Evolutionary conservation across 2,329 filamentous ascomycete genomes (phyloP).

Genomic region (Fusarium proliferatum): DNA sequence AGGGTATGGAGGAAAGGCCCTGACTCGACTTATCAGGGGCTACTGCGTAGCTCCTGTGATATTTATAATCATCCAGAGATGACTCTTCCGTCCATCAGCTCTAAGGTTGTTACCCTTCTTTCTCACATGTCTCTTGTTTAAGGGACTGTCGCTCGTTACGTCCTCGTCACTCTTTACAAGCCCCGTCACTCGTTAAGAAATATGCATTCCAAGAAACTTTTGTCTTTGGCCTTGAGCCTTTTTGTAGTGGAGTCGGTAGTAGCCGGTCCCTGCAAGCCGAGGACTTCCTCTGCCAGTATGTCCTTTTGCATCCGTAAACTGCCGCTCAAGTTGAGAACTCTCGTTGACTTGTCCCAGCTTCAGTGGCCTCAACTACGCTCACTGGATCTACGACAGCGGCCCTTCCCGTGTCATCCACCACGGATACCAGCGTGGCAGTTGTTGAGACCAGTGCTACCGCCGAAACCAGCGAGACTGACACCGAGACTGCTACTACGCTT

Average conservation of each 20-base stretch:
- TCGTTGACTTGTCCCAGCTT: background rate
- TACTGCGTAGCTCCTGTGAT: no score
- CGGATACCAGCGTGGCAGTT: background rate
- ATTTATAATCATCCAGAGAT: background rate
- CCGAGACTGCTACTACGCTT: background rate
- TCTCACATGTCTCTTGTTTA: background rate
- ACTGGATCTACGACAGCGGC: background rate
- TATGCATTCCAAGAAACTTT: background rate
- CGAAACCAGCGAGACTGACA: background rate
- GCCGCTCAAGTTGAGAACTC: no score
- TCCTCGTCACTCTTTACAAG: background rate
- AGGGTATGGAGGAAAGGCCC: no score
- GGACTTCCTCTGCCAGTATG: no score
- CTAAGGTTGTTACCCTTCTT: background rate
- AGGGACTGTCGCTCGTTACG: background rate
- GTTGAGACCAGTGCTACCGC: background rate
- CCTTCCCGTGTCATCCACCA: background rate
- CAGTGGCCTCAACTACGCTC: background rate
- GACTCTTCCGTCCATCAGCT: background rate
- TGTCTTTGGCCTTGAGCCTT: background rate
- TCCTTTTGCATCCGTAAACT: no score
- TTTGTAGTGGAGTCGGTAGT: background rate
- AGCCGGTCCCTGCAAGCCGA: background rate
- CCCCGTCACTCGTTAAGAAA: background rate
- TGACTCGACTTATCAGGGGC: no score